A percentile compares a stretch with the other conserved stretches of the same genome.
phyloP scores from a whole-genome alignment of 2,329 filamentous ascomycete genomes.

The Monosporascus sp. region DNA sequence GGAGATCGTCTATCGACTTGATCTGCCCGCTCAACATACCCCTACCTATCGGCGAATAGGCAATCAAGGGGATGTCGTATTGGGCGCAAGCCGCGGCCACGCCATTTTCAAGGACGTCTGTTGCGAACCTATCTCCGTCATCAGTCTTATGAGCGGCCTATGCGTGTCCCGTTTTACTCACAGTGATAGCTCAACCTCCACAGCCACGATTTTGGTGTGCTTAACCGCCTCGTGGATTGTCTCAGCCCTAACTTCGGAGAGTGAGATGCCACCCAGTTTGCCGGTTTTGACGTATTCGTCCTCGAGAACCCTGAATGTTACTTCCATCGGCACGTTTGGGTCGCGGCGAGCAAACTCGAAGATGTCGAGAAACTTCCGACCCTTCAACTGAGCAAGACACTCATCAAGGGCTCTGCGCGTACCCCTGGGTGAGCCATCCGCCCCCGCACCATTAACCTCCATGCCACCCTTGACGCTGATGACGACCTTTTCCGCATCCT shows the following conservation, averaged over 20 bases:
- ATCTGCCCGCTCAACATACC: conserved; percentile 50
- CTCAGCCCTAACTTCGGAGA: conserved; percentile 34
- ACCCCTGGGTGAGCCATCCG: conserved; percentile 43
- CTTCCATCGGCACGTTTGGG: conserved; percentile 31
- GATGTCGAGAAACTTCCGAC: conserved; percentile 47
- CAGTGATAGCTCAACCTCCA: conserved; percentile 51
- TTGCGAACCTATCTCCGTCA: conserved; percentile 21
- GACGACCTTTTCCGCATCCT: conserved; percentile 49
- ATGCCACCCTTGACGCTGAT: conserved; percentile 52
- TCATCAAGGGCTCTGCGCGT: conserved; percentile 47
- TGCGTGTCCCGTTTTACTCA: conserved; percentile 15
- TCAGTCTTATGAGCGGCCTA: neutral
- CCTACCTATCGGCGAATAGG: conserved; percentile 22
- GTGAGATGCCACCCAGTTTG: conserved; percentile 34
- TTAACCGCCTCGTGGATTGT: conserved; percentile 44
- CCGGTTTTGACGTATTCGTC: conserved; percentile 34
- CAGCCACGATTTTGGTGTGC: conserved; percentile 38
- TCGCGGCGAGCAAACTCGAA: conserved; percentile 50
- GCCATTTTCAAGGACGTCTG: conserved; percentile 45
- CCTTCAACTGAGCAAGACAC: conserved; percentile 34
- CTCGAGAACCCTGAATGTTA: conserved; percentile 28
- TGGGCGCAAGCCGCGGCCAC: conserved; percentile 44
- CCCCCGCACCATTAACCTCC: conserved; percentile 20
- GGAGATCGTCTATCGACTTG: conserved; percentile 49
- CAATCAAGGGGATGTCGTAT: conserved; percentile 32